Conservation (phyloP, 495 filamentous ascomycete species). For the Podospora pseudoanserina region DNA sequence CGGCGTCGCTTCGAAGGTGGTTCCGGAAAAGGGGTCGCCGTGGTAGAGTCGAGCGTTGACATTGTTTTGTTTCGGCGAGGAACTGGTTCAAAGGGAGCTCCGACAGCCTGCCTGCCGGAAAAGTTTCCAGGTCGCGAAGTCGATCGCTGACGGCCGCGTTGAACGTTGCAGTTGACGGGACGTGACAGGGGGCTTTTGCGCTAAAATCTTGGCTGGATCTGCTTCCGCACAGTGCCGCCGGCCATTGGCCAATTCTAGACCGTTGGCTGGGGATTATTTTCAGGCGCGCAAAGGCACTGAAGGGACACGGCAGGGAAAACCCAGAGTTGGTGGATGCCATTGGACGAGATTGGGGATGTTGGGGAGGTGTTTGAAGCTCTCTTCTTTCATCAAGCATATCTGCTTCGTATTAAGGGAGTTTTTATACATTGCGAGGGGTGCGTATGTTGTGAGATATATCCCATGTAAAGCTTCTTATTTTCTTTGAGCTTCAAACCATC, state of each 20-base stretch:
- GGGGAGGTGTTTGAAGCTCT: background rate
- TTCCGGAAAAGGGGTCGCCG: conserved; percentile 8
- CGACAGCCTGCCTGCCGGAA: background rate
- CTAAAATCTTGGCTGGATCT: conserved; percentile 6
- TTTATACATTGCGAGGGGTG: background rate
- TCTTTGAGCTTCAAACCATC: background rate
- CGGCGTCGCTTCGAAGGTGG: conserved; percentile 56
- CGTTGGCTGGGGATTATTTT: background rate
- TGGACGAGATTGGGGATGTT: background rate
- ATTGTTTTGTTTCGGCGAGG: background rate
- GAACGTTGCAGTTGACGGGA: background rate
- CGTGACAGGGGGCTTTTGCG: conserved; percentile 3
- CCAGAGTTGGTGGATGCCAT: background rate
- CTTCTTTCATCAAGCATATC: background rate
- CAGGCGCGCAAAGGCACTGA: background rate
- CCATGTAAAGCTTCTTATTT: background rate
- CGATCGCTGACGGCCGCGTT: background rate
- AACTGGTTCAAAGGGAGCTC: background rate
- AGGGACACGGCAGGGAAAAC: background rate
- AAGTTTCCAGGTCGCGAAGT: background rate
- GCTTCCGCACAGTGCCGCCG: background rate
- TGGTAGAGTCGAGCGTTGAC: background rate
- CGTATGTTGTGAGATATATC: background rate
- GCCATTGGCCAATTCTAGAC: conserved; percentile 11
- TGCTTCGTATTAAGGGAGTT: conserved; percentile 1